phyloP scores from a whole-genome alignment of 495 filamentous ascomycete species.

The Penicillium diatomitis region DNA sequence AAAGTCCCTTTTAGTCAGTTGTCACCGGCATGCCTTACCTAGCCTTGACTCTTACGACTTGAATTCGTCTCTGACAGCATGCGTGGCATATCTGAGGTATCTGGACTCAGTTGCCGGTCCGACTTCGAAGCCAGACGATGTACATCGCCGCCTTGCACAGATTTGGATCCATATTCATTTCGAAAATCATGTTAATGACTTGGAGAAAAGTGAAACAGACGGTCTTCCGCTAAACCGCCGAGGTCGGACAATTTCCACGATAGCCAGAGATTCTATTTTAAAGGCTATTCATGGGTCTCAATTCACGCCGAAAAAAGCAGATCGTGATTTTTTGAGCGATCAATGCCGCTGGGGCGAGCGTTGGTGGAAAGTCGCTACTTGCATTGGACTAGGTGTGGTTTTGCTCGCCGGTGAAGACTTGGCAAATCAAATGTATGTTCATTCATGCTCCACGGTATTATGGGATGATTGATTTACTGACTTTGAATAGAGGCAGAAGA shows the following conservation, averaged over 20 bases:
- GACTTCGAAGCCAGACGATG: constrained; percentile 1
- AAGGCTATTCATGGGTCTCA: not conserved
- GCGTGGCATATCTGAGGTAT: constrained; percentile 2
- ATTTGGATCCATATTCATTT: constrained; percentile 5
- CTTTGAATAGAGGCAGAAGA: constrained; percentile 7
- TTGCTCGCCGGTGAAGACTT: constrained; percentile 5
- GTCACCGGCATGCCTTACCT: constrained; percentile 1
- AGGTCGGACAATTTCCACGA: constrained; percentile 1
- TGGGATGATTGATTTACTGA: constrained; percentile 1
- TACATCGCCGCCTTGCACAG: constrained; percentile 1
- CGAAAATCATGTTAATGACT: constrained; percentile 1
- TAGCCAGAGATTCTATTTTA: constrained; percentile 5
- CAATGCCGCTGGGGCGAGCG: constrained; percentile 1
- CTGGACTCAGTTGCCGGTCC: not conserved
- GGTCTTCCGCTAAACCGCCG: not conserved
- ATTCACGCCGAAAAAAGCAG: constrained; percentile 1
- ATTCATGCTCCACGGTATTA: constrained; percentile 1
- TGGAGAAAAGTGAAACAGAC: constrained; percentile 1
- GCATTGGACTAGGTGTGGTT: constrained; percentile 3
- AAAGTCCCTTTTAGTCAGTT: constrained; percentile 2
- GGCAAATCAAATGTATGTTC: constrained; percentile 4
- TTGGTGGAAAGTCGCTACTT: constrained; percentile 6
- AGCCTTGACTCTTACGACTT: not conserved
- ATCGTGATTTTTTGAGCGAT: constrained; percentile 1
- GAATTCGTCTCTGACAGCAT: constrained; percentile 1